Evolutionary conservation across 2,329 filamentous ascomycete species (phyloP).

Genomic region (Venturia oleaginea): DNA sequence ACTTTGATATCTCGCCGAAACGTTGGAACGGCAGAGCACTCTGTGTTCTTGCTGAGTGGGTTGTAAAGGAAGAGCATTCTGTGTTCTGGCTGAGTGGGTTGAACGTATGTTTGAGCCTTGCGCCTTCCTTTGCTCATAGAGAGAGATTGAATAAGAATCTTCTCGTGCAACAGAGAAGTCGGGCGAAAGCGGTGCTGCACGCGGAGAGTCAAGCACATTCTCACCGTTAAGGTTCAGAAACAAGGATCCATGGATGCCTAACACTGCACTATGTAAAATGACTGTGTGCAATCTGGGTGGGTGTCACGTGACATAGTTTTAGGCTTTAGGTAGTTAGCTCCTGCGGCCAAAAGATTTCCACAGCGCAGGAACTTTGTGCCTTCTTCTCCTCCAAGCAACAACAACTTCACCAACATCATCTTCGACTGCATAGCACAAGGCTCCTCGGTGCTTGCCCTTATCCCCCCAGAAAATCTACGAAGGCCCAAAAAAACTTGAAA

Average conservation of each 20-base stretch:
- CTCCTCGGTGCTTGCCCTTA: slow-evolving; percentile 15
- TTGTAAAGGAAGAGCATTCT: not conserved
- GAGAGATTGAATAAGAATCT: not conserved
- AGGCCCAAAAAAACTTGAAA: slow-evolving; percentile 31
- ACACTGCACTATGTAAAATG: not conserved
- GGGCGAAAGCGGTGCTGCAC: not conserved
- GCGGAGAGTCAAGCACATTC: not conserved
- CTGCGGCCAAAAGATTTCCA: not conserved
- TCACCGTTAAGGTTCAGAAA: not conserved
- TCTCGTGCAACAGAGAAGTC: not conserved
- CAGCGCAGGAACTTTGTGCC: not conserved
- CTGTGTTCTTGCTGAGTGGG: not conserved
- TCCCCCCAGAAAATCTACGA: slow-evolving; percentile 18
- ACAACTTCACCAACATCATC: slow-evolving; percentile 11
- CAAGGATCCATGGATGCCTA: not conserved
- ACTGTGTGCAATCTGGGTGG: not conserved
- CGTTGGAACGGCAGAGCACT: not conserved
- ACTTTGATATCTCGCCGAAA: too few species aligned
- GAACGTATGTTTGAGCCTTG: not conserved
- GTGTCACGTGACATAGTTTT: not conserved
- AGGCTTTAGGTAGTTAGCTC: not conserved
- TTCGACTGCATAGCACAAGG: slow-evolving; percentile 8
- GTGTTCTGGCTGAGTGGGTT: not conserved
- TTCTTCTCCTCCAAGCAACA: slow-evolving; percentile 4
- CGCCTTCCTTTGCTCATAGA: not conserved